These are phyloP conservation scores for Naumovozyma baii DNA, from an alignment of 805 yeast genomes.

Conservation along the genomic window DNA sequence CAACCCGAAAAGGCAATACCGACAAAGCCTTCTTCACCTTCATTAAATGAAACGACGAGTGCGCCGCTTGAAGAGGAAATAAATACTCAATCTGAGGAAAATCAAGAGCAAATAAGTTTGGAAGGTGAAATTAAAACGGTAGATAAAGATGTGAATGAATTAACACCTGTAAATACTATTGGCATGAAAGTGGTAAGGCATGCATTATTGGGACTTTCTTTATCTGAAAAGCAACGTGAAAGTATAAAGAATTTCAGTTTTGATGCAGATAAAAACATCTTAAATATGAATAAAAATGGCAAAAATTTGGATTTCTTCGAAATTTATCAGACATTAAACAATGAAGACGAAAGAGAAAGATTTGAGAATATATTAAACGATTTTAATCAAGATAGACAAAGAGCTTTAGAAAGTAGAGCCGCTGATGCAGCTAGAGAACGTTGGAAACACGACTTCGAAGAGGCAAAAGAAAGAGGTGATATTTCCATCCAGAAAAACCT, in stretches of 20 bases:
- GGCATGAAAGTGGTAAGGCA: conserved; percentile 75
- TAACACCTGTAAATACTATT: conserved; percentile 62
- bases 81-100: neutral
- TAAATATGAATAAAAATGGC: conserved; percentile 16
- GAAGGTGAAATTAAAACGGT: conserved; percentile 33
- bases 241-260: conserved; percentile 30
- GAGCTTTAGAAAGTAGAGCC: conserved; percentile 61
- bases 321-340: conserved; percentile 45
- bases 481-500: conserved; percentile 47
- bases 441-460: conserved; percentile 80
- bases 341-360: conserved; percentile 36
- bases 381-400: conserved; percentile 69
- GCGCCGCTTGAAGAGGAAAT: neutral
- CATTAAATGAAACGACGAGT: neutral
- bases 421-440: conserved; percentile 77
- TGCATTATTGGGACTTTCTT: conserved; percentile 46
- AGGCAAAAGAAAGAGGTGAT: conserved; percentile 49
- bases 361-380: conserved; percentile 62
- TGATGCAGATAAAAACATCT: conserved; percentile 30
- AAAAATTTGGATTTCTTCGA: conserved; percentile 52
- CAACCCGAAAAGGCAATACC: neutral
- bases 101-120: conserved; percentile 7
- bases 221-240: conserved; percentile 22
- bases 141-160: conserved; percentile 43
- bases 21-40: neutral